Base-by-base conservation (phyloP, 257 asterid species). In the Salvia splendens region DNA sequence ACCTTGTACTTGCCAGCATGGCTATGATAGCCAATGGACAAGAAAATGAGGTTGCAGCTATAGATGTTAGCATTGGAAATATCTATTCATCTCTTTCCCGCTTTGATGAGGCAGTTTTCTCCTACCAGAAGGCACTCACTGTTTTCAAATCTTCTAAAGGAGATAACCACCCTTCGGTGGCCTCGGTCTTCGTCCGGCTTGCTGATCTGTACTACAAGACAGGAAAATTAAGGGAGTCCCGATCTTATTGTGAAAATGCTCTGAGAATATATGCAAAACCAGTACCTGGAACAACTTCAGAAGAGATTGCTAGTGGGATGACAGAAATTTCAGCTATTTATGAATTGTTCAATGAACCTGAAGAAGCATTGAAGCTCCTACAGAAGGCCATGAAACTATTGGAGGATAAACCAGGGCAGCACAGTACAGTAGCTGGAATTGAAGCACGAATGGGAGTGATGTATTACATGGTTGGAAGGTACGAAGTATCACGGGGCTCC, bases 331-430 rank as follows among this genome's bases (percentile, higher is more conserved):
- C 99, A 5, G 95, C 97, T 67, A 87, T 94, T 64, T 88, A 87
- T 61, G 99, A 94, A 77, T 55, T 91, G 74, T 94, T 94, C 73
- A 87, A 94, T 30, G 99, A 94, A 73, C 96, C 97, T 4, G 97
- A 85, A 59, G 99, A 94, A 78, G 97, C 99, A 57, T 61, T 94
- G 69, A 91, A 91, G 73, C 95, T 94, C 55, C 77, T 90, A 52
- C 95, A 85, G 48, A 91, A 91, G 84, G 87, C 97, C 35, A 81
- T 94, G 93, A 88, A 90, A 74, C 81, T 88, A 16, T 64, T 94
- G 82, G 97, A 87, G 80, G 97, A 88, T 77, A 91, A 85, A 81
- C 97, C 97, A 1, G 99, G 99, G 59, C 99, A 91, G 84, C 99
- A 91, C 53, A 87, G 91, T 72, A 91, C 96, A 1, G 79, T 94